Conservation (phyloP, 306 rosid genomes). For the Lithocarpus polystachyus region DNA sequence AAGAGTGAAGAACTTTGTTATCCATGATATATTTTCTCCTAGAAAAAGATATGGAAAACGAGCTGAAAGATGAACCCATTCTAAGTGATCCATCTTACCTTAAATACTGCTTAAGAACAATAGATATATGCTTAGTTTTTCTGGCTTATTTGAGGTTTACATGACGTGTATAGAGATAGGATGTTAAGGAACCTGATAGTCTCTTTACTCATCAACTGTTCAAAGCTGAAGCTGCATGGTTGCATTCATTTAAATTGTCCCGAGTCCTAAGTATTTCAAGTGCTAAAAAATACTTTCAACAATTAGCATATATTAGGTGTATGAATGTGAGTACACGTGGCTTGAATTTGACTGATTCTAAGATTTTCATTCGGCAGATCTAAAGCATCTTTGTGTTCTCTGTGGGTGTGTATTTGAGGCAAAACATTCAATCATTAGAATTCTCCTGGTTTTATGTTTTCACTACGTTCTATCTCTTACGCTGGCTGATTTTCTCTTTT, state of each 20-base stretch:
- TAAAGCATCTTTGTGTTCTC: neutral
- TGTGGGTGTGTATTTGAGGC: neutral
- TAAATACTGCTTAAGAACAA: neutral
- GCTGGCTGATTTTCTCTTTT: slow-evolving; percentile 7
- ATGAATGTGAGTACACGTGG: neutral
- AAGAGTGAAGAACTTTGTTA: neutral
- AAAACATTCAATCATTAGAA: neutral
- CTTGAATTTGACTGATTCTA: neutral
- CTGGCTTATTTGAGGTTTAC: neutral
- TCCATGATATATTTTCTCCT: neutral
- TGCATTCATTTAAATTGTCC: neutral
- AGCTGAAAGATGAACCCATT: neutral
- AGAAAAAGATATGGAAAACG: neutral
- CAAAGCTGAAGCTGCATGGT: neutral
- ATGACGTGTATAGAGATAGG: neutral
- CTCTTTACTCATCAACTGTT: neutral
- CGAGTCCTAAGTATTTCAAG: neutral
- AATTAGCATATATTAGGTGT: neutral
- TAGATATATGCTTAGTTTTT: neutral
- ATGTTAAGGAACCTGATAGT: neutral
- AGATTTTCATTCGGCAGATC: neutral
- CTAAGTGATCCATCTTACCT: neutral
- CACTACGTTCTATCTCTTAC: neutral
- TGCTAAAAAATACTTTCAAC: neutral
- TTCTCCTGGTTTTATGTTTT: neutral